Conservation (phyloP, 495 filamentous ascomycete species). For the Amorphotheca resinae region DNA sequence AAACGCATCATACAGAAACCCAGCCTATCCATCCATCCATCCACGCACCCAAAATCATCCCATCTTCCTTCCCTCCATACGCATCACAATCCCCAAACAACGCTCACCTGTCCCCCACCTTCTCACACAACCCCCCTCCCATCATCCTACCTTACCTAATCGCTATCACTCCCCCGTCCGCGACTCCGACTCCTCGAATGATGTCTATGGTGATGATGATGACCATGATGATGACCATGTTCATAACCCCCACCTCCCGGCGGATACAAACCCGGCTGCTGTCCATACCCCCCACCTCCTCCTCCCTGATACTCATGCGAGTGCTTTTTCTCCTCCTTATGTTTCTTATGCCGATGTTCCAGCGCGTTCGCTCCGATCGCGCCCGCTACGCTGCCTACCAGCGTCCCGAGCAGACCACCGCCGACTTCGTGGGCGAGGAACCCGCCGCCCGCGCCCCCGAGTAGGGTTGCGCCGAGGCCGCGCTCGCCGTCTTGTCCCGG, state of each 20-base stretch:
- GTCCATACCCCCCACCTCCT: constrained; percentile 7
- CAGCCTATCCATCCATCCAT: too few species aligned
- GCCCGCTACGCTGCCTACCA: constrained; percentile 38
- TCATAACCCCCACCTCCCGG: constrained; percentile 5
- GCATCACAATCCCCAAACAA: too few species aligned
- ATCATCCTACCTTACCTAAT: too few species aligned
- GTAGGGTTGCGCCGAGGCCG: constrained; percentile 40
- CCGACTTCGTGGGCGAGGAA: constrained; percentile 37
- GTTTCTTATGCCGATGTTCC: constrained; percentile 32
- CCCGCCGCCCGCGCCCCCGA: constrained; percentile 40
- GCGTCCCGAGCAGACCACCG: constrained; percentile 35
- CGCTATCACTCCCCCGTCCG: too few species aligned
- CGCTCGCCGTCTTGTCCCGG: constrained; percentile 29
- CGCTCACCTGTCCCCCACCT: too few species aligned
- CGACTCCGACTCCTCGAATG: too few species aligned
- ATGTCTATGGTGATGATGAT: constrained; percentile 18
- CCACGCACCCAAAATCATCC: too few species aligned
- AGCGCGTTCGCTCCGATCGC: constrained; percentile 44
- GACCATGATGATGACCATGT: constrained; percentile 13
- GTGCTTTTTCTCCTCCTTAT: constrained; percentile 22
- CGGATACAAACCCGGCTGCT: constrained; percentile 8
- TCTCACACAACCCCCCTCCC: too few species aligned
- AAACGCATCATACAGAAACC: too few species aligned
- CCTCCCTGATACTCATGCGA: background rate
- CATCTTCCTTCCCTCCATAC: too few species aligned